A percentile compares a stretch with the other conserved stretches of the same genome.
Conservation (phyloP, 495 filamentous ascomycete species). For the Venustampulla echinocandica region DNA sequence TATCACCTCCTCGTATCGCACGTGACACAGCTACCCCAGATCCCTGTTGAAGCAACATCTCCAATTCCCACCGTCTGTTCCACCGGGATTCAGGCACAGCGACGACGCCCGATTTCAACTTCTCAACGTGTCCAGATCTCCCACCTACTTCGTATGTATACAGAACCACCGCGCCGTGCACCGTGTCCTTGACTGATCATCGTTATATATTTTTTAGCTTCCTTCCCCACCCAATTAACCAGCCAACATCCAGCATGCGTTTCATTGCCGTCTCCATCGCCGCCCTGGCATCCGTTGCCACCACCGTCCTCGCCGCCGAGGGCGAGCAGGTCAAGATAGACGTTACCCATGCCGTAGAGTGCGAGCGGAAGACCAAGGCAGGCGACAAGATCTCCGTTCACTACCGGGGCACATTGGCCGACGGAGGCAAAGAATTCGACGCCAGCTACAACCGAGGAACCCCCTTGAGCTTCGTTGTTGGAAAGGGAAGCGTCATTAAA, state of each 20-base stretch:
- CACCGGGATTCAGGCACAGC: too few relatives aligned
- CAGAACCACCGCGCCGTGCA: not conserved
- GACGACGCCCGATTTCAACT: not conserved
- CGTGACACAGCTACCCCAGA: too few relatives aligned
- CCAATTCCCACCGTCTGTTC: too few relatives aligned
- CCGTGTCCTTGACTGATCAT: not conserved
- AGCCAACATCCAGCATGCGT: slow-evolving; percentile 46
- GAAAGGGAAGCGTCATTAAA: slow-evolving; percentile 76
- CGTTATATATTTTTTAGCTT: not conserved
- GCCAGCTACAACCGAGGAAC: slow-evolving; percentile 61
- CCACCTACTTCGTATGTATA: not conserved
- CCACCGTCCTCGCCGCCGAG: slow-evolving; percentile 42
- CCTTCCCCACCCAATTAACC: slow-evolving; percentile 1
- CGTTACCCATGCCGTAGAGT: slow-evolving; percentile 60
- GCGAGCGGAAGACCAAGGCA: slow-evolving; percentile 61
- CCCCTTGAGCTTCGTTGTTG: slow-evolving; percentile 73
- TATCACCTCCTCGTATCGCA: too few relatives aligned
- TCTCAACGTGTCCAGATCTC: not conserved
- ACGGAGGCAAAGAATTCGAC: slow-evolving; percentile 46
- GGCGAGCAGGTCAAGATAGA: slow-evolving; percentile 56
- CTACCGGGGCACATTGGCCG: slow-evolving; percentile 72
- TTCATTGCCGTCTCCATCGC: slow-evolving; percentile 48
- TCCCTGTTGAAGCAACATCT: too few relatives aligned
- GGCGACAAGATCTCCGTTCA: slow-evolving; percentile 80
- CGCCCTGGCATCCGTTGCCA: slow-evolving; percentile 42